Conservation (phyloP, 352 stramenopile genomes). For the Plasmopara muralis region DNA sequence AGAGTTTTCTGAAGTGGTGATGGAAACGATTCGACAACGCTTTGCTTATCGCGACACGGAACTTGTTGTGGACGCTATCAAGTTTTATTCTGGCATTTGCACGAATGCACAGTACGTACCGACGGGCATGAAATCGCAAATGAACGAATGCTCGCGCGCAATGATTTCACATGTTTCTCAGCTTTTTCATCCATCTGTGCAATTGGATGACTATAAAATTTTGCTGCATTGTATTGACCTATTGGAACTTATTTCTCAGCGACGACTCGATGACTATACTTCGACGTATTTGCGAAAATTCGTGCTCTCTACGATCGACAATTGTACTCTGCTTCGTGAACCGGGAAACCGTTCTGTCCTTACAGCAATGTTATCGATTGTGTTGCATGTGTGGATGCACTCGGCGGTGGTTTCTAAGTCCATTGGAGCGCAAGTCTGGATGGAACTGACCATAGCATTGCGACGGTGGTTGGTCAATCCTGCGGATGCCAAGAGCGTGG, state of each 20-base stretch:
- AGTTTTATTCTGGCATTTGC: slow-evolving; percentile 83
- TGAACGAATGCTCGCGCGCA: slow-evolving; percentile 70
- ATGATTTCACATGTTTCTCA: slow-evolving; percentile 88
- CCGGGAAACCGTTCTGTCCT: slow-evolving; percentile 52
- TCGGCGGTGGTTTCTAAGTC: slow-evolving; percentile 50
- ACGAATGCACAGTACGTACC: slow-evolving; percentile 68
- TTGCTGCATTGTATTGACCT: slow-evolving; percentile 81
- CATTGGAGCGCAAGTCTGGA: slow-evolving; percentile 61
- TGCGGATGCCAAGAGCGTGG: slow-evolving; percentile 49
- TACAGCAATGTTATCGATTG: slow-evolving; percentile 72
- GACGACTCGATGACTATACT: slow-evolving; percentile 74
- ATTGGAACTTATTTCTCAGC: slow-evolving; percentile 79
- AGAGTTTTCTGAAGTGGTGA: slow-evolving; percentile 79
- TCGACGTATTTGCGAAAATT: slow-evolving; percentile 84
- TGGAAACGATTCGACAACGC: slow-evolving; percentile 81
- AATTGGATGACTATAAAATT: slow-evolving; percentile 78
- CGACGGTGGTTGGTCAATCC: slow-evolving; percentile 69
- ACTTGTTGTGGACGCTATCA: slow-evolving; percentile 79
- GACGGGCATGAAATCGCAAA: slow-evolving; percentile 68
- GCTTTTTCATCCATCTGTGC: slow-evolving; percentile 79
- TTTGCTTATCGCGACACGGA: slow-evolving; percentile 83
- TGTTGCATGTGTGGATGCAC: slow-evolving; percentile 85
- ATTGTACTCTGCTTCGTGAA: slow-evolving; percentile 65
- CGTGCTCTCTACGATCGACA: slow-evolving; percentile 79
- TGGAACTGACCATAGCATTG: slow-evolving; percentile 75